Evolutionary conservation across 108 stramenopile genomes (phyloP), one percentile per base, ranked within the genome.

Genomic region (Cyclotella cryptica): DNA sequence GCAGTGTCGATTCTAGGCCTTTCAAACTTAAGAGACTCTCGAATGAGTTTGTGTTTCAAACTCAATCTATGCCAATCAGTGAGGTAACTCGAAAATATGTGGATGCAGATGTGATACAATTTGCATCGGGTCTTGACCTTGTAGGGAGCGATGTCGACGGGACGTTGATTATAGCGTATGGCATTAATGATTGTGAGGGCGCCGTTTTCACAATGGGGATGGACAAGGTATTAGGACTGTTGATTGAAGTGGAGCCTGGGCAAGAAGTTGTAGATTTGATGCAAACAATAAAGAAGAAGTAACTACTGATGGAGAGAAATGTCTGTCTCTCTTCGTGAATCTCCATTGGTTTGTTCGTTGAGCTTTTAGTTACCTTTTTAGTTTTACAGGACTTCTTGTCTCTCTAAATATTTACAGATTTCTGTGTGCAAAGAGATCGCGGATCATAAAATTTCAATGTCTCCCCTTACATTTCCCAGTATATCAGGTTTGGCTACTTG

Each of bases 21-120:
- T 89, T 74, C 72, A 81, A 77, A 52, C 72, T 96, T 74, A 80
- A 83, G 53, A 77, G 88, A 12, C 44, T 95, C 19, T 88, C 87
- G 12, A 85, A 89, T 66, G 92, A 96, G 84, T 87, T 93, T 66
- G 65, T 92, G 11, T 81, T 93, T 26, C 57, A 75, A 54, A 14
- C 80, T 45, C 66, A 69, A 51, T 85, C 76, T n/a, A 42, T 65
- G 17, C 70, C 81, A 0, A 24, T 59, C 2, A 35, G 35, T 26
- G 77, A 66, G 10, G 47, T 22, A 53, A 53, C 54, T 35, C 29
- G 41, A 24, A 30, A 43, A 45, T 81, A 80, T 57, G 61, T 83
- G 10, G 90, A 90, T 77, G 89, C 82, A 11, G 94, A 96, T 72
- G 78, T 93, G 7, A 96, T 96, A 77, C 94, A 96, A 80, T 96